phyloP scores from a whole-genome alignment of 129 eudicot species.

The Rutidosis leptorrhynchoides region DNA sequence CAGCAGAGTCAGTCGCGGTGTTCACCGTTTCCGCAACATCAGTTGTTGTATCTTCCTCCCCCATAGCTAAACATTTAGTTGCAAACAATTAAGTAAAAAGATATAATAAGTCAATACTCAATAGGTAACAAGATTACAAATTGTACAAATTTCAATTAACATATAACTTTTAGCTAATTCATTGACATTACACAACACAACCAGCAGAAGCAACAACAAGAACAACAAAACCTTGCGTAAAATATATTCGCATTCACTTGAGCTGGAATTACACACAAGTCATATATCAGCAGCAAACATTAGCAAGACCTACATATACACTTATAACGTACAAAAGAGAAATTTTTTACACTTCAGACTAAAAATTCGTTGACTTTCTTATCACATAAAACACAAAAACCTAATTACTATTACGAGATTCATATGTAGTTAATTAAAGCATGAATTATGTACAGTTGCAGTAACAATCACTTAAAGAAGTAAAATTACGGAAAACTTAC shows the following conservation, averaged over 20 bases:
- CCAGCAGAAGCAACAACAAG: no score
- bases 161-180: neutral
- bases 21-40: conserved; percentile 42
- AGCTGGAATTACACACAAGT: conserved; percentile 5
- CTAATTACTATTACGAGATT: conserved; percentile 19
- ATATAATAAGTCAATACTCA: conserved; percentile 4
- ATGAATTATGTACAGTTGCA: neutral
- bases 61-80: conserved; percentile 39
- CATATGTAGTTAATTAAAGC: neutral
- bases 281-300: neutral
- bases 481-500: conserved; percentile 26
- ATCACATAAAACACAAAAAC: conserved; percentile 25
- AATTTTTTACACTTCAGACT: neutral
- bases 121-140: conserved; percentile 22
- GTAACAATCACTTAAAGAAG: neutral
- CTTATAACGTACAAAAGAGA: neutral
- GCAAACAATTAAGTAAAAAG: conserved; percentile 23
- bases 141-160: neutral
- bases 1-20: conserved; percentile 48
- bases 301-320: conserved; percentile 24
- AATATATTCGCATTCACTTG: no score
- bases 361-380: conserved; percentile 16
- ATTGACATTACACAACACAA: neutral
- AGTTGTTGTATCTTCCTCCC: conserved; percentile 48
- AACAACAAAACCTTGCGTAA: neutral